Conservation (phyloP, 129 eudicot genomes). For the Smallanthus sonchifolius region DNA sequence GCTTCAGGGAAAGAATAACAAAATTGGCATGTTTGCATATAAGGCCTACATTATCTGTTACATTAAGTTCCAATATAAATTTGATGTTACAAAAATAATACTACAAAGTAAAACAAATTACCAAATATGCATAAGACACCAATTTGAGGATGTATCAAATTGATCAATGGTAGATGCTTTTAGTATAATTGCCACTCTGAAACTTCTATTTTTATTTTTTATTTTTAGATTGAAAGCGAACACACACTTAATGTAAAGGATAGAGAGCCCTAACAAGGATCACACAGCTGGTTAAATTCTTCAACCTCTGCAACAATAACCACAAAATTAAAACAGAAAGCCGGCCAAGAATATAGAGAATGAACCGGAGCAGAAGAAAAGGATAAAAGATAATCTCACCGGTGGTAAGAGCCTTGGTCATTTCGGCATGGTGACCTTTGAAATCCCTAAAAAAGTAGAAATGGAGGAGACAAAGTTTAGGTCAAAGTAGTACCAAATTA, state of each 20-base stretch:
- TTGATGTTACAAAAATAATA: too few species aligned
- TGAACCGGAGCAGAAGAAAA: too few species aligned
- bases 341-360: too few species aligned
- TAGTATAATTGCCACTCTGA: not conserved
- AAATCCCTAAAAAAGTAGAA: too few species aligned
- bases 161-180: not conserved
- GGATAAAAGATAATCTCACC: too few species aligned
- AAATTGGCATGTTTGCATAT: not conserved
- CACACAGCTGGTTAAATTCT: slow-evolving; percentile 78
- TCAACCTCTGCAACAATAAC: too few species aligned
- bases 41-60: not conserved
- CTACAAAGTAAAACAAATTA: not conserved
- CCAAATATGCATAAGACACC: not conserved
- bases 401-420: too few species aligned
- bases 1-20: too few species aligned
- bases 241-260: not conserved
- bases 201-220: not conserved
- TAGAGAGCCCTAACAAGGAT: slow-evolving; percentile 51
- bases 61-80: not conserved
- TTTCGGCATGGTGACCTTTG: too few species aligned
- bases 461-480: too few species aligned
- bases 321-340: too few species aligned
- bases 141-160: not conserved
- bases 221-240: not conserved
- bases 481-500: too few species aligned